phyloP scores from a whole-genome alignment of 495 filamentous ascomycete genomes.

The Hypomontagnella submonticulosa region DNA sequence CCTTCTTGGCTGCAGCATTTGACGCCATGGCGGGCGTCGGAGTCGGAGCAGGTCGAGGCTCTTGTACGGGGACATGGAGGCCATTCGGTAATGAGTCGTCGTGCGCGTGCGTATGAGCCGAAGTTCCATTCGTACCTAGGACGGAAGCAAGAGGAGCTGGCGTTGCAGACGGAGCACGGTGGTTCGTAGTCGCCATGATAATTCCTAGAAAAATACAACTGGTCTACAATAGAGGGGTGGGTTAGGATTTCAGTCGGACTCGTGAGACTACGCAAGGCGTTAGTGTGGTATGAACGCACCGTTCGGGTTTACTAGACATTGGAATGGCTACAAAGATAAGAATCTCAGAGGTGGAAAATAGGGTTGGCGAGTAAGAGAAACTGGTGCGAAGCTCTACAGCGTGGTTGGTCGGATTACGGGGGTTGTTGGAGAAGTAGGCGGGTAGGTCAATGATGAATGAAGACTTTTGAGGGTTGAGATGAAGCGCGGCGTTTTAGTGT shows the following conservation, averaged over 20 bases:
- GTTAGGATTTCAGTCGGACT: constrained; percentile 18
- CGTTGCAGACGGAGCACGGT: constrained; percentile 46
- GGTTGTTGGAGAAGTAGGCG: constrained; percentile 16
- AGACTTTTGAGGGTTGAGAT: constrained; percentile 47
- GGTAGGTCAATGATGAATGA: constrained; percentile 36
- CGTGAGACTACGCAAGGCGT: constrained; percentile 2
- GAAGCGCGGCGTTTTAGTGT: constrained; percentile 47
- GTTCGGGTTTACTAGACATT: constrained; percentile 29
- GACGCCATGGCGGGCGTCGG: constrained; percentile 53
- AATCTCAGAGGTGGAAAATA: constrained; percentile 16
- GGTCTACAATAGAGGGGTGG: constrained; percentile 9
- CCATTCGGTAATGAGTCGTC: constrained; percentile 49
- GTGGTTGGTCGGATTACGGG: constrained; percentile 17
- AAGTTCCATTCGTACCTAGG: constrained; percentile 38
- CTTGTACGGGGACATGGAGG: constrained; percentile 51
- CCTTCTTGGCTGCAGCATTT: constrained; percentile 68
- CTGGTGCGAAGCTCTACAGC: background rate
- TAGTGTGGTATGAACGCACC: constrained; percentile 22
- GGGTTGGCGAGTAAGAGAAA: constrained; percentile 13
- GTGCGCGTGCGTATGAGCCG: constrained; percentile 38
- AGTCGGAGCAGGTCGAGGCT: constrained; percentile 55
- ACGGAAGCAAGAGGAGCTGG: constrained; percentile 44
- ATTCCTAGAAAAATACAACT: constrained; percentile 27
- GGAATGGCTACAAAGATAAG: constrained; percentile 21
- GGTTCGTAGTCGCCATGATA: constrained; percentile 45